Evolutionary conservation across 164 flowering plant genomes (phyloP), one percentile per base, ranked within the genome.

Genomic region (Tetrastigma voinierianum): DNA sequence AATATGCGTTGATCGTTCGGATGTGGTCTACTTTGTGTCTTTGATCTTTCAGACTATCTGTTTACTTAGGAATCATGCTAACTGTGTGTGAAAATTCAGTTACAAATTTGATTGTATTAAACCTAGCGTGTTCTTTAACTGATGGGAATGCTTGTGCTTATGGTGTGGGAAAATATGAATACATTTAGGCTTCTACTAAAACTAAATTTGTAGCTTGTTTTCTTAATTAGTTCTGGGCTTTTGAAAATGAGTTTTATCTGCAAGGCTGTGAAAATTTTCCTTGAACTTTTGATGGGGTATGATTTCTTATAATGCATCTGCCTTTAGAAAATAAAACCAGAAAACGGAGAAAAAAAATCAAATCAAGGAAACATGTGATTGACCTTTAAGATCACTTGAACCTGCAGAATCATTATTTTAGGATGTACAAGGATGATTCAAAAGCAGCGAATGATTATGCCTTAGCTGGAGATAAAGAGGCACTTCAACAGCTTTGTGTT

Each of bases 351-450:
- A 52, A 1, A 52, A 17, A 4, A 17, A 52, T 19, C 2, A 57
- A 25, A 57, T 25, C 9, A 32, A 57, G 40, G 48, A 16, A 59
- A 40, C 40, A 32, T 32, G 40, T 32, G 51, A 17, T 7, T 23
- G 10, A 45, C 20, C 47, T 54, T 46, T 46, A 51, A 53, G 51
- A 51, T 56, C 3, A 23, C 56, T 69, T 51, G 57, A 52, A 18
- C 61, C 24, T 76, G 78, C 93, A 93, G 98, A 86, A 80, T 73
- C 78, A 82, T 68, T 71, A 75, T 17, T 89, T 88, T 64, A 72
- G 82, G 62, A 74, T 51, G 72, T 89, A 82, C 84, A 88, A 73
- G 81, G 87, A 82, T 14, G 88, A 81, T 43, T 47, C 51, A 51
- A 77, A 62, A 67, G 64, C 64, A 68, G 97, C 91, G 4, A 64